Evolutionary conservation across 2,329 filamentous ascomycete species (phyloP), one percentile per base, ranked within the genome.

Genomic region (Clarireedia homoeocarpa): DNA sequence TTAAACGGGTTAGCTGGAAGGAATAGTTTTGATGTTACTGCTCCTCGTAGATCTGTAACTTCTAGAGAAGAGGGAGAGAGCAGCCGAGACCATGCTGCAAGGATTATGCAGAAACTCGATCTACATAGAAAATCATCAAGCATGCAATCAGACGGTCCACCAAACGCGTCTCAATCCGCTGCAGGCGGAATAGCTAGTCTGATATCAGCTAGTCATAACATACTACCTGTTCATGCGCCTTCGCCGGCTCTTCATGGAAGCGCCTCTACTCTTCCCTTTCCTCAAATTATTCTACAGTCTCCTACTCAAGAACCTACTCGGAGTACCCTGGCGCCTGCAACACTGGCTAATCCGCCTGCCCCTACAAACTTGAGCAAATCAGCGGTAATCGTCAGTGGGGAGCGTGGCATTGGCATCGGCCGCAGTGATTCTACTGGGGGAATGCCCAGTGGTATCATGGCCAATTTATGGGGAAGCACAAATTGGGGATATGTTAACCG

Each of bases 81-180:
- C 61, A 81, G 85, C 56, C 81, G 88, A 59, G 91, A 95, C 58
- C 90, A 94, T 70, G 88, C 89, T 7, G 83, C 89, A 20, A 84
- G 91, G 58, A 90, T 97, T 61, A 96, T 96, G 70, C 89, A 95
- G 69, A 96, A 91, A 71, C 79, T 96, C 46, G 92, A 96, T 70
- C 77, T 96, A 56, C 89, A 95, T 70, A 84, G 92, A 62, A 95
- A 92, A 68, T 81, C 85, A 59, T 77, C 78, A 30, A 63, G 64
- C 34, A 65, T 67, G 7, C 70, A 70, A 2, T 24, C 72, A 72
- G 30, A 73, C 73, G 59, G 66, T 71, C 17, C 72, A 69, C 53
- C 75, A 70, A 51, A 6, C 42, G n/a, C 38, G 26, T 27, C 53
- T 23, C 39, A 70, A 65, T n/a, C 69, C 62, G 70, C 78, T 12